Percentiles rank a stretch among this genome's conserved stretches.
Evolutionary conservation across 352 stramenopile species (phyloP).

Genomic region (Phytophthora pisi): DNA sequence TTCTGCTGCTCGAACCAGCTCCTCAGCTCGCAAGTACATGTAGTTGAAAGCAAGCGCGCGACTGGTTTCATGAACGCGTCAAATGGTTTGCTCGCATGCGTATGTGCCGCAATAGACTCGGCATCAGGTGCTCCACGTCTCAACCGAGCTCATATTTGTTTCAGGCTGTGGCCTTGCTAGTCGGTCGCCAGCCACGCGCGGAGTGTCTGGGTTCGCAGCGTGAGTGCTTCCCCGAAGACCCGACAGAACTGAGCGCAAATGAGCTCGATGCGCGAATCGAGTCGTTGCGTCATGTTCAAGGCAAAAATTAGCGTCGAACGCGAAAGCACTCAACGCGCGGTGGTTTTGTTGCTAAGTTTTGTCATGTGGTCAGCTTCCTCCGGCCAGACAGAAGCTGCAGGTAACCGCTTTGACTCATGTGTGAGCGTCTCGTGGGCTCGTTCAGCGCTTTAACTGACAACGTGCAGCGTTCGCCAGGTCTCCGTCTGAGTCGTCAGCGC

Average conservation of each 20-base stretch:
- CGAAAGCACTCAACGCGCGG: neutral
- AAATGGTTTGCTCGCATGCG: too few species aligned
- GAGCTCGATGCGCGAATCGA: conserved; percentile 2
- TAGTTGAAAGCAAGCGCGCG: too few species aligned
- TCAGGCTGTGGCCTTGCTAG: neutral
- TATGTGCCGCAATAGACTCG: too few species aligned
- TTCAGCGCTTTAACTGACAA: neutral
- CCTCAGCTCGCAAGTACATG: too few species aligned
- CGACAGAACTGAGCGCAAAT: neutral
- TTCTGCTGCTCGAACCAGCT: too few species aligned
- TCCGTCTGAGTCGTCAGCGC: neutral
- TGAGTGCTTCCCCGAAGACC: neutral
- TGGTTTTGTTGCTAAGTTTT: neutral
- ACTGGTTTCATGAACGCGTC: too few species aligned
- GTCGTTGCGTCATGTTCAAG: neutral
- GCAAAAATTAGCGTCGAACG: neutral
- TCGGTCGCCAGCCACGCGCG: too few species aligned
- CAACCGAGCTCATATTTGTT: conserved; percentile 4
- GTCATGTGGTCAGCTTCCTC: neutral
- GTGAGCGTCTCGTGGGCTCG: neutral
- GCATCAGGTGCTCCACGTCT: neutral
- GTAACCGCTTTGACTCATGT: neutral
- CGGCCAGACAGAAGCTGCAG: neutral
- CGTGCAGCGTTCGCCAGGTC: neutral
- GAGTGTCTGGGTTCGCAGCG: too few species aligned